A percentile compares a stretch with the other conserved stretches of the same genome.
phyloP scores from a whole-genome alignment of 2,329 filamentous ascomycete genomes.

The Colletotrichum cereale region DNA sequence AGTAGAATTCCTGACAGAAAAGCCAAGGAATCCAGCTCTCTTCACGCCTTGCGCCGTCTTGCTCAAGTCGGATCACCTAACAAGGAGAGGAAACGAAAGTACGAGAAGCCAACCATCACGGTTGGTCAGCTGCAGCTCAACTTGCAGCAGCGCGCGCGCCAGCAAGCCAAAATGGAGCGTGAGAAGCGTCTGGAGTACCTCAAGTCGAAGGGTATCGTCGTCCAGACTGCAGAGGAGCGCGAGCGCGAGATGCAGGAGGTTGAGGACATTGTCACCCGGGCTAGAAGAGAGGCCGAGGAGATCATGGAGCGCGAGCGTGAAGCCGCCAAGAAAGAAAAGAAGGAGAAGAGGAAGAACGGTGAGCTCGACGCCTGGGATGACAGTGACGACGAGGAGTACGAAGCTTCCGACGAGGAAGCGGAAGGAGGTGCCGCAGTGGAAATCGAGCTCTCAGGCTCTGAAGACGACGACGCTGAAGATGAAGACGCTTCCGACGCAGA shows the following conservation, averaged over 20 bases:
- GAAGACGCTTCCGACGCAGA: slow-evolving; percentile 49
- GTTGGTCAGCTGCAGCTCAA: slow-evolving; percentile 75
- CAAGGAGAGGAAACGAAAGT: slow-evolving; percentile 57
- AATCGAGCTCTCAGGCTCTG: slow-evolving; percentile 60
- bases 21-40: slow-evolving; percentile 71
- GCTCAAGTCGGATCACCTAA: slow-evolving; percentile 78
- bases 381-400: slow-evolving; percentile 65
- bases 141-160: slow-evolving; percentile 78
- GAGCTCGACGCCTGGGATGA: slow-evolving; percentile 68
- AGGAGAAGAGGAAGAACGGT: slow-evolving; percentile 55
- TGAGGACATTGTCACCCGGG: slow-evolving; percentile 89
- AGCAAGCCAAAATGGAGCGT: slow-evolving; percentile 84
- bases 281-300: slow-evolving; percentile 82
- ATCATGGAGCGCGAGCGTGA: slow-evolving; percentile 83
- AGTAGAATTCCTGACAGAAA: slow-evolving; percentile 75
- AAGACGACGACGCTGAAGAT: slow-evolving; percentile 51
- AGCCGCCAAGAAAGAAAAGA: slow-evolving; percentile 74
- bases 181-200: slow-evolving; percentile 82
- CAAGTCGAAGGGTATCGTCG: slow-evolving; percentile 80
- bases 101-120: slow-evolving; percentile 71
- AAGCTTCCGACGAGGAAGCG: slow-evolving; percentile 54
- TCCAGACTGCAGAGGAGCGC: slow-evolving; percentile 89
- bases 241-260: slow-evolving; percentile 85
- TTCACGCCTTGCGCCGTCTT: slow-evolving; percentile 78
- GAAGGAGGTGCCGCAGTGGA: slow-evolving; percentile 54